Conservation (phyloP, 2,329 filamentous ascomycete genomes). For the Metarhizium sp. region DNA sequence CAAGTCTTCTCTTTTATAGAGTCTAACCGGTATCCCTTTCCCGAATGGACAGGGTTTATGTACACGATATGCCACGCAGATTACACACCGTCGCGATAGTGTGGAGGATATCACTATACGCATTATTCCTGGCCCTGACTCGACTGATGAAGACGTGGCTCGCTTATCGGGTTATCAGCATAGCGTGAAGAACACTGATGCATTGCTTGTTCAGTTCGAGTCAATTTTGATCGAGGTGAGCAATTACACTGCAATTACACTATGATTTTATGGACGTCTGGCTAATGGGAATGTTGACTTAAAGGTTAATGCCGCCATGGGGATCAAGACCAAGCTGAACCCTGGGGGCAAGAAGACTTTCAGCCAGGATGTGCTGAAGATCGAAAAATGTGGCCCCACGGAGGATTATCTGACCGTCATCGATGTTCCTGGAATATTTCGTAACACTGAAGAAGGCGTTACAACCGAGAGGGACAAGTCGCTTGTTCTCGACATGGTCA, state of each 20-base stretch:
- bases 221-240: constrained; percentile 31
- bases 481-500: constrained; percentile 37
- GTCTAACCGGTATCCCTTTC: constrained; percentile 38
- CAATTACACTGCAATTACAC: accelerated
- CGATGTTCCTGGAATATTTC: constrained; percentile 46
- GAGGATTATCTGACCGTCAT: constrained; percentile 41
- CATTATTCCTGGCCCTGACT: constrained; percentile 22
- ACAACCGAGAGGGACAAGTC: constrained; percentile 35
- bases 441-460: constrained; percentile 19
- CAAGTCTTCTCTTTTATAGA: constrained; percentile 78
- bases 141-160: constrained; percentile 5
- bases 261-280: background rate
- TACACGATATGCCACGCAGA: constrained; percentile 36
- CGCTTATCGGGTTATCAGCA: background rate
- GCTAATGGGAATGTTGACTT: constrained; percentile 15
- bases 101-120: constrained; percentile 29
- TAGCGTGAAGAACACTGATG: background rate
- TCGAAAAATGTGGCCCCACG: constrained; percentile 33
- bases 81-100: constrained; percentile 16
- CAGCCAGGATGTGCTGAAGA: constrained; percentile 32
- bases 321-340: constrained; percentile 21
- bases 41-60: constrained; percentile 34
- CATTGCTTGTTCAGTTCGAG: constrained; percentile 14
- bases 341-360: constrained; percentile 21
- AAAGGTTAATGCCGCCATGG: constrained; percentile 35